Evolutionary conservation across 2,329 filamentous ascomycete genomes (phyloP).

Genomic region (Fusarium graminum): DNA sequence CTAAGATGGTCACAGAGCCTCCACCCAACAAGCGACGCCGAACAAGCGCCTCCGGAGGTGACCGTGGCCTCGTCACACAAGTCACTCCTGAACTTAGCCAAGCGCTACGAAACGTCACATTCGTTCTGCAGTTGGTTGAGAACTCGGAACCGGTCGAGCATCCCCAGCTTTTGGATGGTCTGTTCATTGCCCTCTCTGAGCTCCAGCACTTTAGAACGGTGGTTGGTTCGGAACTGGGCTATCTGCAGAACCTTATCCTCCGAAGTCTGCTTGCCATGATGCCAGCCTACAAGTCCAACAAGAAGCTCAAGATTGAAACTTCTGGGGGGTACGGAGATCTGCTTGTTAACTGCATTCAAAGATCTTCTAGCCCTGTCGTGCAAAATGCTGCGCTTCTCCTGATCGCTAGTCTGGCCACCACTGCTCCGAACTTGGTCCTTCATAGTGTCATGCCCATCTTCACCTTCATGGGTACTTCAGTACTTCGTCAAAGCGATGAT

Average conservation of each 20-base stretch:
- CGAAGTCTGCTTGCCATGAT: constrained; percentile 87
- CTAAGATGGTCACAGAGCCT: constrained; percentile 77
- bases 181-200: constrained; percentile 89
- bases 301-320: constrained; percentile 76
- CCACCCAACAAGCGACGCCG: constrained; percentile 84
- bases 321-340: constrained; percentile 88
- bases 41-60: constrained; percentile 78
- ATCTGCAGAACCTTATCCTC: constrained; percentile 87
- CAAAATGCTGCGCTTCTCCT: constrained; percentile 92
- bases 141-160: constrained; percentile 80
- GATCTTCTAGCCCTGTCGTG: constrained; percentile 90
- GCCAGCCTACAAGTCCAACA: constrained; percentile 75
- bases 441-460: constrained; percentile 99
- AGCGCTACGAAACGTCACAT: constrained; percentile 81
- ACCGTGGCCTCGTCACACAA: constrained; percentile 69
- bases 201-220: constrained; percentile 86
- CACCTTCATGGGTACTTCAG: constrained; percentile 95
- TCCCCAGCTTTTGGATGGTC: constrained; percentile 78
- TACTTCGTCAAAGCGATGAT: constrained; percentile 92
- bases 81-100: constrained; percentile 74
- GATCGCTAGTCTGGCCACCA: constrained; percentile 86
- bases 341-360: constrained; percentile 93
- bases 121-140: constrained; percentile 90
- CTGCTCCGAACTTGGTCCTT: constrained; percentile 89
- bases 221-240: constrained; percentile 87